A percentile compares a stretch with the other conserved stretches of the same genome.
phyloP scores from a whole-genome alignment of 192 early-diverging fungal species.

The Podila horticola region DNA sequence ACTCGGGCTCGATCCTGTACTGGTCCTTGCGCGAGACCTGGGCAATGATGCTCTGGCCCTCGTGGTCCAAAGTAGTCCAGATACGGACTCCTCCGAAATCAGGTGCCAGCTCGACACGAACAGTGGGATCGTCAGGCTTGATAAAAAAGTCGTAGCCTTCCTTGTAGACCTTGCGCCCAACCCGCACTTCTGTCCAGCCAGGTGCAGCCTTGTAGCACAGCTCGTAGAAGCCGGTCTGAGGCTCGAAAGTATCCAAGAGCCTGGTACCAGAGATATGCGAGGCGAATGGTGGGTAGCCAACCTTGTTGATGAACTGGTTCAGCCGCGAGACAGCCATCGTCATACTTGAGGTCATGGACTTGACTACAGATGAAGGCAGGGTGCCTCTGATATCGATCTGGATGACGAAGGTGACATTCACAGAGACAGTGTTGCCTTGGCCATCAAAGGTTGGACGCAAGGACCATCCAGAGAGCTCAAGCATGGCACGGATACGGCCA shows the following conservation, averaged over 20 bases:
- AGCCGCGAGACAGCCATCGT: slow-evolving; percentile 56
- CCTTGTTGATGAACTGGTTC: slow-evolving; percentile 54
- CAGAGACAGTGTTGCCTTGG: slow-evolving; percentile 45
- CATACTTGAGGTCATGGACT: slow-evolving; percentile 54
- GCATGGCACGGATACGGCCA: slow-evolving; percentile 54
- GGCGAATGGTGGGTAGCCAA: slow-evolving; percentile 66
- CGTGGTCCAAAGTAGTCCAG: slow-evolving; percentile 51
- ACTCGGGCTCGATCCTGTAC: slow-evolving; percentile 1
- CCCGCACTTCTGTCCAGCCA: slow-evolving; percentile 60
- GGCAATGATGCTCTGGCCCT: slow-evolving; percentile 44
- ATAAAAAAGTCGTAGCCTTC: slow-evolving; percentile 57
- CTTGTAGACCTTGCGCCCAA: slow-evolving; percentile 52
- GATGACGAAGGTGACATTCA: slow-evolving; percentile 57
- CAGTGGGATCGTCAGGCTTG: slow-evolving; percentile 50
- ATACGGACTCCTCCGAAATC: slow-evolving; percentile 56
- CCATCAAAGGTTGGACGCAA: slow-evolving; percentile 57
- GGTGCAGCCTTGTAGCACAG: slow-evolving; percentile 53
- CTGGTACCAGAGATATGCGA: slow-evolving; percentile 56
- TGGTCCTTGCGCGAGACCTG: slow-evolving; percentile 47
- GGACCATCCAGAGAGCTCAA: slow-evolving; percentile 60
- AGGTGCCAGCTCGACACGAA: slow-evolving; percentile 54
- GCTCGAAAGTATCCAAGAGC: slow-evolving; percentile 53
- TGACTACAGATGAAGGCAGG: slow-evolving; percentile 55
- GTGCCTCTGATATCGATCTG: slow-evolving; percentile 63
- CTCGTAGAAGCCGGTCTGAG: slow-evolving; percentile 50